Evolutionary conservation across 495 filamentous ascomycete genomes (phyloP), one percentile per base, ranked within the genome.

Genomic region (Penicillium goetzii): DNA sequence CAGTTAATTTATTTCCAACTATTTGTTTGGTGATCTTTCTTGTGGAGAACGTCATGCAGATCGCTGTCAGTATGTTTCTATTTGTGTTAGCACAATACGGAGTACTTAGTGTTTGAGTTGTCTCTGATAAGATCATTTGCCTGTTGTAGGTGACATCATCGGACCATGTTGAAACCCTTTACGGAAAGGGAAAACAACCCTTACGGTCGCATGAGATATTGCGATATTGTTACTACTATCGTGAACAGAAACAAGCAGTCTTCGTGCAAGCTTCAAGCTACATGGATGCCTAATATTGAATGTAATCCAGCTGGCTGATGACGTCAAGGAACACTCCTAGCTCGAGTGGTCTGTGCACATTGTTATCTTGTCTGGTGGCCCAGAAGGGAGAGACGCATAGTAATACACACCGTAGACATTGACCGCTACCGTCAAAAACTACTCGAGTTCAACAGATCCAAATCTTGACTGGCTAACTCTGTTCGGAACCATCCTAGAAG

Each of bases 121-220:
- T n/a, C 5, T 36, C 21, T 47, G 43, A 45, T 47, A 47, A 25
- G 43, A 8, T 47, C 19, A 47, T 23, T 47, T 36, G 26, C 9
- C 19, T 10, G 17, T 17, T 21, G 14, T 1, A 11, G 28, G 28
- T 58, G 56, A 58, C 56, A 58, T 58, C 56, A 58, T 58, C 7
- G 15, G 9, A 33, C 17, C 17, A 19, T 19, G 6, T 14, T 26
- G 45, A 49, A 19, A 23, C 43, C 43, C 3, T 23, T 17, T 4
- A 49, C 23, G 4, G 45, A 23, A 26, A n/a, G 10, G 25, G 45
- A 51, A 12, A 15, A 30, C 12, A 51, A 17, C 47, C 25, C 12
- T 2, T 30, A 5, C 47, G 10, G 4, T 51, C 47, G 25, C 25
- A 1, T n/a, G 47, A 28, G 5, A 51, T 30, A 30, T 7, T 26